Base-by-base conservation (phyloP, 202 grass and related monocot species). In the Dendrocalamus latiflorus region DNA sequence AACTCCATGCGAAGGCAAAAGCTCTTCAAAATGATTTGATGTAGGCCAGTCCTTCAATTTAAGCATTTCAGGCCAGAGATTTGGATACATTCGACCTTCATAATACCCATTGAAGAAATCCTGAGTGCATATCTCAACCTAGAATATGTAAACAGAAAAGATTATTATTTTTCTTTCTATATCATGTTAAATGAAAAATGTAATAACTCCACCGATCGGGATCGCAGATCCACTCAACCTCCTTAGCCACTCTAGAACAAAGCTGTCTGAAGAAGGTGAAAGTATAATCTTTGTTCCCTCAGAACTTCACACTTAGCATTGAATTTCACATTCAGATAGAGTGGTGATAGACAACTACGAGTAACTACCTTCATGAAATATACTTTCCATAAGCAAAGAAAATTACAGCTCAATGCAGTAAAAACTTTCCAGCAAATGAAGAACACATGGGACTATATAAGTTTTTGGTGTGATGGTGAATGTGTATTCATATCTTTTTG, bases 11-110 rank as follows among this genome's bases (percentile, higher is more conserved):
- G 6, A 59, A 83, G 93, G 96, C 68, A 98, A 90, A 81, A 93
- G 60, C 22, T 98, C 88, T 49, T 98, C 96, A 75, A 98, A 98
- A 72, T 84, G 81, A 43, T 93, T 77, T 75, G 91, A 90, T 37
- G 93, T 90, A 77, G 96, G 96, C 96, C 96, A 98, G 64, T 98
- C 96, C 69, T 95, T 98, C 65, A 95, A 87, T 86, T 98, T 98
- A 68, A 98, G 87, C 93, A 98, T 93, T 83, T 82, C 83, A 45
- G 96, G 96, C 96, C 96, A 98, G 18, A 53, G 18, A 84, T 98
- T 95, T 24, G 0, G 16, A 88, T 95, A 83, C 66, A 86, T 67
- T 69, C 89, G 78, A 28, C 96, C 96, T 18, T 77, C 20, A 68
- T 44, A 75, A 65, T 98, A 98, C 43, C 96, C 89, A 36, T 81